Base-by-base conservation (phyloP, 129 eudicot genomes). In the Pulicaria dysenterica region DNA sequence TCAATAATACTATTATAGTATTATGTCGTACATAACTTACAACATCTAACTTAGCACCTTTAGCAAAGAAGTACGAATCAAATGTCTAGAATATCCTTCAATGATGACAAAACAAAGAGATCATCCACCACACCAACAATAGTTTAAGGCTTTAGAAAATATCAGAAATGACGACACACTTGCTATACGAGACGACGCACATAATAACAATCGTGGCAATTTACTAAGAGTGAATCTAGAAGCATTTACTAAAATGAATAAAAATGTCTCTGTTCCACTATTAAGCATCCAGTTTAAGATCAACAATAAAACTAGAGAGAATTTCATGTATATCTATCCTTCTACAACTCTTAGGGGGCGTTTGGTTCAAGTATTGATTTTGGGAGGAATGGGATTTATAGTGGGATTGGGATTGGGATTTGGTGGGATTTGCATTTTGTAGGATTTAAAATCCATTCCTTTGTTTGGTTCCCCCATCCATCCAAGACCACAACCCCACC, bases 261-360 rank as follows among this genome's bases (percentile, higher is more conserved):
- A 58, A 58, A 58, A 12, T 3, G 2, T n/a, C 6, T 61, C 6
- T 39, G 37, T 41, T 62, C 58, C 17, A 46, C 42, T 47, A 47
- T 66, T 24, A 66, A 47, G 42, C 45, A 69, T 50, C 17, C 3
- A 24, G 53, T 70, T 41, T 17, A 55, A 55, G n/a, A 17, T 16
- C 12, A 31, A 5, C 6, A 24, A 24, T 24, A 24, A 24, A 24
- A 24, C 31, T 24, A 24, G 31, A 24, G 31, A 24, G 31, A 24
- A 24, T 24, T 24, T 24, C 31, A 24, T 24, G 31, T 24, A 24
- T 24, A 24, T 24, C 31, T 2, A 24, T 24, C 31, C 31, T 24
- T 24, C 31, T 24, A 24, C 31, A 24, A 24, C 31, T 24, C 31
- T 2, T 24, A 24, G n/a, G n/a, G n/a, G n/a, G n/a, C n/a, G n/a